Base-by-base conservation (phyloP, 257 asterid species). In the Solanum rostratum region DNA sequence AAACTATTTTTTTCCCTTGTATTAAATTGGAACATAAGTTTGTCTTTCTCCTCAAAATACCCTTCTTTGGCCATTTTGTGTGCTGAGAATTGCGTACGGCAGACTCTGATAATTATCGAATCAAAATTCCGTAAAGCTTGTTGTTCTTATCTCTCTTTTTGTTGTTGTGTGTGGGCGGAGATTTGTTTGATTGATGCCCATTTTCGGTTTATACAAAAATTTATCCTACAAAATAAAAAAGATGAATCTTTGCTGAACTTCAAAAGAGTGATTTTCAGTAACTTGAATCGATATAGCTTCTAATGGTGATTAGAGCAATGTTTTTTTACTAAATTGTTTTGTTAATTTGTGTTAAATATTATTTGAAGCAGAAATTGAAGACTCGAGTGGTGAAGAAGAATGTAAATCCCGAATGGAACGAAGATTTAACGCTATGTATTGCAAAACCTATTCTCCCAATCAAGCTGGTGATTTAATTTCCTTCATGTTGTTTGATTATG, bases 381-480 rank as follows among this genome's bases (percentile, higher is more conserved):
- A 95, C 95, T n/a, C 91, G 92, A 0, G 98, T 92, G 71, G 92
- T 95, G 85, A 91, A 86, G 83, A 93, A 89, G 90, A 91, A 92
- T 82, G 33, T 92, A 27, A 94, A 94, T 84, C 98, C 97, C 0
- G 95, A 91, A 86, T 94, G 97, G 97, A 92, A 94, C 79, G 97
- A 94, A 27, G 94, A 93, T 29, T 91, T 95, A 5, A 95, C 98
- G 1, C 90, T 95, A 0, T 88, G 93, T 55, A 57, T 95, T n/a
- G 37, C 88, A 0, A 95, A 95, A 84, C 90, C 97, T 30, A 88
- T 78, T 70, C 86, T 87, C 37, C 95, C 97, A 22, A 88, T 95
- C 89, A 91, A 88, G 87, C 57, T 94, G 88, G 98, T 94, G 88
- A 54, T 89, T 88, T 94, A 90, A 59, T 88, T 89, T 60, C 39